A percentile compares a stretch with the other conserved stretches of the same genome.
Evolutionary conservation across 345 rosid species (phyloP).

Genomic region (Gossypium bickii): DNA sequence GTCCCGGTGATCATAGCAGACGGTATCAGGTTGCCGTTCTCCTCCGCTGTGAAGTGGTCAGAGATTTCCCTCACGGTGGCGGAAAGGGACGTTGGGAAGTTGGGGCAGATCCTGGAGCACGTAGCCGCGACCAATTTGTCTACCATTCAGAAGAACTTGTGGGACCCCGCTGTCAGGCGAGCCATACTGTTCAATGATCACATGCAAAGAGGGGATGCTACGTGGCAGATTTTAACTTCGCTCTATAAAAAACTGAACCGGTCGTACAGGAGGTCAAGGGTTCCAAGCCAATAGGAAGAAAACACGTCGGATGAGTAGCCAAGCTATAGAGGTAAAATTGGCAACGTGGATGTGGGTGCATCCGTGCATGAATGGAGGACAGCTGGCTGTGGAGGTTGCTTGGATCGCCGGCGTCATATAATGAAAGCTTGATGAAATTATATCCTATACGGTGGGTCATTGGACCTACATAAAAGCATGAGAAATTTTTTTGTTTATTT

Average conservation of each 20-base stretch:
- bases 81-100: slow-evolving; percentile 64
- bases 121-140: slow-evolving; percentile 75
- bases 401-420: background rate
- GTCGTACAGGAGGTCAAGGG: slow-evolving; percentile 46
- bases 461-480: slow-evolving; percentile 17
- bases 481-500: background rate
- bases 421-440: background rate
- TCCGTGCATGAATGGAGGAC: slow-evolving; percentile 29
- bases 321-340: slow-evolving; percentile 14
- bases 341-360: slow-evolving; percentile 22
- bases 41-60: slow-evolving; percentile 60
- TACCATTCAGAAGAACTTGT: slow-evolving; percentile 54
- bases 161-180: slow-evolving; percentile 56
- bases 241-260: slow-evolving; percentile 48
- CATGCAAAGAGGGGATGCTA: slow-evolving; percentile 66
- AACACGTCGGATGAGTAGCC: slow-evolving; percentile 27
- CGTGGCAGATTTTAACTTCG: slow-evolving; percentile 67
- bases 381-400: slow-evolving; percentile 32
- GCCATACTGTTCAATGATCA: slow-evolving; percentile 58
- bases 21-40: slow-evolving; percentile 75
- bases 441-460: background rate
- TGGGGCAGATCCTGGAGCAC: slow-evolving; percentile 57
- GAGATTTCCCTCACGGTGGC: slow-evolving; percentile 78
- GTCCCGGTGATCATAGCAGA: slow-evolving; percentile 90
- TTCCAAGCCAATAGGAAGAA: slow-evolving; percentile 19